Evolutionary conservation across 768 basidiomycete genomes (phyloP).

Genomic region (Candolleomyces aberdarensis): DNA sequence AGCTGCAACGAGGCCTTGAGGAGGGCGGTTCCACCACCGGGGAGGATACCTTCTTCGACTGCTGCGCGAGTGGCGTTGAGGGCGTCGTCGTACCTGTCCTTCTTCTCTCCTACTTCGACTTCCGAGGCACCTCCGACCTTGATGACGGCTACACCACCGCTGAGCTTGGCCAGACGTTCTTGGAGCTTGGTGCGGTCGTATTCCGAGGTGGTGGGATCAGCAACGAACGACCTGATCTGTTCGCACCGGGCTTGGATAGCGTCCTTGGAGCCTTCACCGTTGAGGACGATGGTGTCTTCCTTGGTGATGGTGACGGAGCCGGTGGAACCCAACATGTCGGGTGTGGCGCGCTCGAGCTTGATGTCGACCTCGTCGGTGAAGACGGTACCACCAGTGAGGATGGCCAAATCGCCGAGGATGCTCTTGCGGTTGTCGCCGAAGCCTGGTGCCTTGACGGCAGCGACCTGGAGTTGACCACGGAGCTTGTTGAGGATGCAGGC

Average conservation of each 20-base stretch:
- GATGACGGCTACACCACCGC: slow-evolving; percentile 97
- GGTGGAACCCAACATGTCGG: slow-evolving; percentile 86
- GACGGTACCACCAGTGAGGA: slow-evolving; percentile 96
- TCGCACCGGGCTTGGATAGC: slow-evolving; percentile 91
- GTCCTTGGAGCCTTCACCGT: slow-evolving; percentile 90
- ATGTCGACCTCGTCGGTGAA: slow-evolving; percentile 97
- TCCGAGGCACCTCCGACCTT: slow-evolving; percentile 93
- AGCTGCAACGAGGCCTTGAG: slow-evolving; percentile 81
- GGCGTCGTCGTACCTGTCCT: slow-evolving; percentile 97
- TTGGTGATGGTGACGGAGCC: slow-evolving; percentile 94
- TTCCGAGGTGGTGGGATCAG: slow-evolving; percentile 83
- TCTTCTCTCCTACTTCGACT: slow-evolving; percentile 99
- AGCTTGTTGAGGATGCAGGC: slow-evolving; percentile 99
- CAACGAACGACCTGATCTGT: slow-evolving; percentile 84
- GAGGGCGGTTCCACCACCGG: slow-evolving; percentile 92
- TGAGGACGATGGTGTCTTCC: slow-evolving; percentile 95
- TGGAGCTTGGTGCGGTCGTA: slow-evolving; percentile 95
- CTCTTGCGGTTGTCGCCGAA: slow-evolving; percentile 99
- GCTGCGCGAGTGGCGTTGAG: slow-evolving; percentile 98
- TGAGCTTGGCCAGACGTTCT: slow-evolving; percentile 94
- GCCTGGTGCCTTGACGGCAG: slow-evolving; percentile 94
- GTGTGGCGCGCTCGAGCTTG: slow-evolving; percentile 88
- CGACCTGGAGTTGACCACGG: slow-evolving; percentile 93
- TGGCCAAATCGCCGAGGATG: slow-evolving; percentile 94
- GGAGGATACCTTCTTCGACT: slow-evolving; percentile 97